Evolutionary conservation across 306 rosid species (phyloP).

Genomic region (Lablab purpureus): DNA sequence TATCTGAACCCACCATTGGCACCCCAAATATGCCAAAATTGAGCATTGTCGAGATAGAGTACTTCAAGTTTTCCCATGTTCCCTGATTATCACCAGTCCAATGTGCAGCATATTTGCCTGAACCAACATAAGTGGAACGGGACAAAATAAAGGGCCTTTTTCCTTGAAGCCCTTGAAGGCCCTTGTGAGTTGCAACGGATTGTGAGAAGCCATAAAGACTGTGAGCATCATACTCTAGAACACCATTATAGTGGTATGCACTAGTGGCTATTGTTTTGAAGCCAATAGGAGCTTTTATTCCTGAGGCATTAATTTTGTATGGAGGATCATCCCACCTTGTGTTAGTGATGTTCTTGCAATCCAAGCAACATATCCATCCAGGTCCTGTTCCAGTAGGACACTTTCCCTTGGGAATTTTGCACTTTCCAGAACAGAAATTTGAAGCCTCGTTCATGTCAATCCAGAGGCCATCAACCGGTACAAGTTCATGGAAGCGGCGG

Average conservation of each 20-base stretch:
- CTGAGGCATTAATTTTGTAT: slow-evolving; percentile 93
- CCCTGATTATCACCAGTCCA: slow-evolving; percentile 98
- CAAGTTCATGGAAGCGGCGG: slow-evolving; percentile 90
- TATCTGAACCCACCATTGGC: slow-evolving; percentile 98
- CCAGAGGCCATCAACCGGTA: slow-evolving; percentile 96
- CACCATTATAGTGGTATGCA: slow-evolving; percentile 88
- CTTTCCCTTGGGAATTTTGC: slow-evolving; percentile 73
- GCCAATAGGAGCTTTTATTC: slow-evolving; percentile 79
- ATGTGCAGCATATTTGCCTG: slow-evolving; percentile 91
- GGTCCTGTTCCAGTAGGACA: slow-evolving; percentile 85
- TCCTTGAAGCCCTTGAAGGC: slow-evolving; percentile 80
- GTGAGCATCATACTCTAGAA: slow-evolving; percentile 95
- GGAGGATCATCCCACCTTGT: slow-evolving; percentile 98
- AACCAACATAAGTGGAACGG: slow-evolving; percentile 91
- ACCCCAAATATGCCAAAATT: slow-evolving; percentile 96
- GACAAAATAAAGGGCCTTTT: slow-evolving; percentile 87
- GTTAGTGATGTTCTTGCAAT: slow-evolving; percentile 87
- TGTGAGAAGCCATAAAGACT: slow-evolving; percentile 92
- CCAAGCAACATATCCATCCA: slow-evolving; percentile 92
- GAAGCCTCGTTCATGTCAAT: slow-evolving; percentile 97
- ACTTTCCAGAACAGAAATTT: slow-evolving; percentile 90
- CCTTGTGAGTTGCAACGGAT: slow-evolving; percentile 87
- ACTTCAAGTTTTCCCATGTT: slow-evolving; percentile 83
- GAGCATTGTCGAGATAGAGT: slow-evolving; percentile 90
- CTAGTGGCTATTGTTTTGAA: slow-evolving; percentile 95